phyloP scores from a whole-genome alignment of 2,329 filamentous ascomycete genomes.

The Zymoseptoria brevis region DNA sequence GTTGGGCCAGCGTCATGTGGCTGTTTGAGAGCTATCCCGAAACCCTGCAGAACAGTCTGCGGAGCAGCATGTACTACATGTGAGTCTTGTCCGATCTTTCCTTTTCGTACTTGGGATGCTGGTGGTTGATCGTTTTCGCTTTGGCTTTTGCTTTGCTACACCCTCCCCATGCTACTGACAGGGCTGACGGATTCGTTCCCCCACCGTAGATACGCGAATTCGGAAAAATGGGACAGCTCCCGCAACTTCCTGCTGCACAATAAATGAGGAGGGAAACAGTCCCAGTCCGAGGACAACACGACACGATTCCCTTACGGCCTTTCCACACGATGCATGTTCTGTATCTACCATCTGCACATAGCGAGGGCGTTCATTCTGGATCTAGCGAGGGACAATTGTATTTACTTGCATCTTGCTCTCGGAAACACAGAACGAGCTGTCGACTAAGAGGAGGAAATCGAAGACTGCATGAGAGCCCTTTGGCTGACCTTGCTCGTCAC shows the following conservation, averaged over 20 bases:
- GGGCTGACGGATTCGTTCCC: conserved; percentile 25
- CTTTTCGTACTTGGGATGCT: conserved; percentile 5
- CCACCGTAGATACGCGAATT: conserved; percentile 58
- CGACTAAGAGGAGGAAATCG: neutral
- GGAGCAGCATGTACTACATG: conserved; percentile 96
- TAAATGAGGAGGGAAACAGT: conserved; percentile 28
- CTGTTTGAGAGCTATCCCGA: conserved; percentile 88
- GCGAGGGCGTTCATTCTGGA: conserved; percentile 4
- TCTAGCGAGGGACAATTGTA: neutral
- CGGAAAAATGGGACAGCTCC: conserved; percentile 80
- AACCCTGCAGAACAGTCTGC: conserved; percentile 80
- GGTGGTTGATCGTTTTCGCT: conserved; percentile 1
- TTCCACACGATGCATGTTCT: neutral
- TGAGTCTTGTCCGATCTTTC: conserved; percentile 45
- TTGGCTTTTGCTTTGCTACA: conserved; percentile 1
- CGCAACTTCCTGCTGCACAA: conserved; percentile 84
- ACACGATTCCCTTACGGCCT: neutral
- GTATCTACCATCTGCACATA: conserved; percentile 3
- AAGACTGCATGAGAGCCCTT: neutral
- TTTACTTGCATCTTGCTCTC: neutral
- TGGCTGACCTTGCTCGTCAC: conserved; percentile 1
- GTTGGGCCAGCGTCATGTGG: conserved; percentile 93
- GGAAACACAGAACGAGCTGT: conserved; percentile 1
- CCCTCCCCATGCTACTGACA: conserved; percentile 15
- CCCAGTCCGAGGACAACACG: neutral